A percentile compares a stretch with the other conserved stretches of the same genome.
These are phyloP conservation scores for Paecilomyces niveus DNA, from an alignment of 2,329 filamentous ascomycete genomes.

Conservation along the genomic window DNA sequence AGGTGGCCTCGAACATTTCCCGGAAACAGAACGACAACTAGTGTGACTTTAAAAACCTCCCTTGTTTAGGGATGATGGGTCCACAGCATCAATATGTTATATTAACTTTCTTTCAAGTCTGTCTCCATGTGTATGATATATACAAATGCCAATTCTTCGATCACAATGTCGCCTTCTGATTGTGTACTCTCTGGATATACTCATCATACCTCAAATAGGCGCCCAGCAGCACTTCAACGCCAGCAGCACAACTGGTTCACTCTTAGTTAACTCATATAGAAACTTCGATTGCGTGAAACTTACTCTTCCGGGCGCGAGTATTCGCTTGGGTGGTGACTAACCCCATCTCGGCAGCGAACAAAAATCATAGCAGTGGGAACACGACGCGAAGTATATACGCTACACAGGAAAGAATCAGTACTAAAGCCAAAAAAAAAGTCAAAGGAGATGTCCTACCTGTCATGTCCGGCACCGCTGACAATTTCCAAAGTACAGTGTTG, in stretches of 20 bases:
- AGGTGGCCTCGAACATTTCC: too few relatives aligned
- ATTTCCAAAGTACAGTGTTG: neutral
- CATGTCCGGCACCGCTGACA: conserved; percentile 2
- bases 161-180: neutral
- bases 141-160: too few relatives aligned
- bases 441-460: neutral
- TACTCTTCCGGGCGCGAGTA: conserved; percentile 3
- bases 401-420: neutral
- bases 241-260: neutral
- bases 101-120: too few relatives aligned
- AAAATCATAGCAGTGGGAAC: neutral
- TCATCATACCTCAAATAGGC: conserved; percentile 5
- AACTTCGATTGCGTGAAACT: neutral
- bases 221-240: conserved; percentile 3
- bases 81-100: too few relatives aligned
- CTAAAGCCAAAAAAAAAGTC: neutral
- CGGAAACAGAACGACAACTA: too few relatives aligned
- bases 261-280: neutral
- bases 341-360: neutral
- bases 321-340: neutral
- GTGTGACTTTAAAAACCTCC: too few relatives aligned
- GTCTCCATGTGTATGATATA: too few relatives aligned
- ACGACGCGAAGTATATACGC: neutral
- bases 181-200: neutral
- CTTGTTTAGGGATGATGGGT: too few relatives aligned